Conservation (phyloP, 1,139 yeast genomes). For the Geotrichum carabidarum region DNA sequence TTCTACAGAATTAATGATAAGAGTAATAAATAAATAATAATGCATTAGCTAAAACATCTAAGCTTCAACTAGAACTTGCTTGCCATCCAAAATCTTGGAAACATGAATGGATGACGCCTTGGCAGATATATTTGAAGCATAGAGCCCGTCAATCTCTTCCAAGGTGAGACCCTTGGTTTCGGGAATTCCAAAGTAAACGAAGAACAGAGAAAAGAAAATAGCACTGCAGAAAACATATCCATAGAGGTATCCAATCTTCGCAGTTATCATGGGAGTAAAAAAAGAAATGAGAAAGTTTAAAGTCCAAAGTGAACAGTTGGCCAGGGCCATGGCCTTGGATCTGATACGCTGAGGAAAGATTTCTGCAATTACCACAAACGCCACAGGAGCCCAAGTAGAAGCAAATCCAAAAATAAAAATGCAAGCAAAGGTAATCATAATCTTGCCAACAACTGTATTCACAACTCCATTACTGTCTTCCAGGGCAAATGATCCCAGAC, state of each 20-base stretch:
- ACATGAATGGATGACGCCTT: conserved; percentile 29
- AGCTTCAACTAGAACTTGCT: not conserved
- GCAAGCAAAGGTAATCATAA: conserved; percentile 74
- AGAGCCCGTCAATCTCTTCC: conserved; percentile 67
- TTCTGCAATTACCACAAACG: conserved; percentile 74
- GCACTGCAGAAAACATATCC: conserved; percentile 54
- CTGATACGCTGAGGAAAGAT: conserved; percentile 73
- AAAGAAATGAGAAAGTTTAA: conserved; percentile 51
- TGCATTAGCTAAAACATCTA: not conserved
- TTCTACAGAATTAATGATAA: no score
- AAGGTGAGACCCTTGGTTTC: conserved; percentile 71
- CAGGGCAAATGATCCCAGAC: conserved; percentile 51
- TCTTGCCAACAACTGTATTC: conserved; percentile 54
- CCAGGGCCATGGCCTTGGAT: conserved; percentile 68
- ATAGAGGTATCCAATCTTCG: conserved; percentile 43
- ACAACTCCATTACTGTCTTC: not conserved
- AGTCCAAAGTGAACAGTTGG: conserved; percentile 35
- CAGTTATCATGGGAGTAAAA: conserved; percentile 66
- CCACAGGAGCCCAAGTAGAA: conserved; percentile 82
- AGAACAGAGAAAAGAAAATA: conserved; percentile 47
- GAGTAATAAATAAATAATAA: not conserved
- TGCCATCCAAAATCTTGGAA: not conserved
- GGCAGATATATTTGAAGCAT: conserved; percentile 33
- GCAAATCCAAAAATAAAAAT: conserved; percentile 79
- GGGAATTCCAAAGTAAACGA: conserved; percentile 61